These are phyloP conservation scores for Lathyrus sativus DNA, from an alignment of 306 rosid genomes.

Conservation along the genomic window DNA sequence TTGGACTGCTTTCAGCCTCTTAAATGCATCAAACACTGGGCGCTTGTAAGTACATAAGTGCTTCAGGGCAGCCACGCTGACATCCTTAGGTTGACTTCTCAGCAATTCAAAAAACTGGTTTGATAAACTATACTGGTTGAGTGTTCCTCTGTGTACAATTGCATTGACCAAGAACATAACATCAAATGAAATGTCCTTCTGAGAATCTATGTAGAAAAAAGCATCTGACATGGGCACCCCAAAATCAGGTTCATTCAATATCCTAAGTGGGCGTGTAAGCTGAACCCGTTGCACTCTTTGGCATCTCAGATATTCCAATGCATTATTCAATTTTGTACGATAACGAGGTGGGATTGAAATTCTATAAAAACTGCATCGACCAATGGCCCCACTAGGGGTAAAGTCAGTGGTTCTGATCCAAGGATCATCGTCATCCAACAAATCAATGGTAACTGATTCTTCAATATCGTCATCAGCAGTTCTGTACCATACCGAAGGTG, in stretches of 20 bases:
- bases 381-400: conserved; percentile 82
- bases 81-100: conserved; percentile 57
- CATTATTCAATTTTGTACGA: conserved; percentile 60
- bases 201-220: conserved; percentile 56
- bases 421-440: conserved; percentile 90
- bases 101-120: conserved; percentile 59
- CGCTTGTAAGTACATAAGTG: conserved; percentile 62
- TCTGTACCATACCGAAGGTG: conserved; percentile 77
- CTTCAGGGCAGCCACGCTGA: conserved; percentile 78
- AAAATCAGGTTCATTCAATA: conserved; percentile 64
- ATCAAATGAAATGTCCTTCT: conserved; percentile 59
- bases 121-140: conserved; percentile 65
- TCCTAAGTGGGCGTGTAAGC: conserved; percentile 44
- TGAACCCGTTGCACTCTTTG: conserved; percentile 50
- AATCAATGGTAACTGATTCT: conserved; percentile 56
- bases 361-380: conserved; percentile 70
- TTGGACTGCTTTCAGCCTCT: conserved; percentile 63
- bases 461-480: conserved; percentile 84
- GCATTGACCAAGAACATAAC: conserved; percentile 73
- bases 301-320: conserved; percentile 53
- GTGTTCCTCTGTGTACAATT: conserved; percentile 63
- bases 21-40: conserved; percentile 64
- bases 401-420: conserved; percentile 93
- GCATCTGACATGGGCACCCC: conserved; percentile 54
- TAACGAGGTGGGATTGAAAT: conserved; percentile 78